A percentile compares a stretch with the other conserved stretches of the same genome.
Conservation (phyloP, 2,329 filamentous ascomycete genomes). For the Clarireedia monteithiana region DNA sequence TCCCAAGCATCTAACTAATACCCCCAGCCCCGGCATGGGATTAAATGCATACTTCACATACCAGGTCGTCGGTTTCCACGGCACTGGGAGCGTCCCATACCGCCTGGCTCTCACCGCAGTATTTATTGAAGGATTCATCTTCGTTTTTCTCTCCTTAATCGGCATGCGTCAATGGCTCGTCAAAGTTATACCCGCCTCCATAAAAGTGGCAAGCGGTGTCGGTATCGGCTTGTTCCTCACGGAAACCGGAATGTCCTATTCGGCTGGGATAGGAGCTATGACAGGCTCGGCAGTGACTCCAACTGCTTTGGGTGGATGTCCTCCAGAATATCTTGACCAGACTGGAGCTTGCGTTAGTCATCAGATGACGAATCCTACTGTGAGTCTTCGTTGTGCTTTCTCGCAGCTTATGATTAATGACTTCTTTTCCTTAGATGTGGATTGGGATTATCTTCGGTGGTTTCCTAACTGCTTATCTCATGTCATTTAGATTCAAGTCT, state of each 20-base stretch:
- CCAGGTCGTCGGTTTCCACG: constrained; percentile 56
- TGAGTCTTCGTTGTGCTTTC: constrained; percentile 24
- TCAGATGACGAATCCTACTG: constrained; percentile 71
- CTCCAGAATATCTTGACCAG: constrained; percentile 42
- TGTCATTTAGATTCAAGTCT: constrained; percentile 69
- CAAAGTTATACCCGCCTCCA: constrained; percentile 54
- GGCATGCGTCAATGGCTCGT: constrained; percentile 69
- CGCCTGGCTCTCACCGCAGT: constrained; percentile 54
- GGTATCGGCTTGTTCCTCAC: constrained; percentile 59
- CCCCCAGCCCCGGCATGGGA: constrained; percentile 54
- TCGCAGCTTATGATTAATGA: background rate
- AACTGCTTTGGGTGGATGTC: constrained; percentile 69
- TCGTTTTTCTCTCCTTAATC: constrained; percentile 55
- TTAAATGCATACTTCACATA: constrained; percentile 62
- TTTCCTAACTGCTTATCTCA: constrained; percentile 70
- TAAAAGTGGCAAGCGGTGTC: constrained; percentile 58
- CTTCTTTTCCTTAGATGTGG: constrained; percentile 54
- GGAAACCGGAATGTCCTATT: constrained; percentile 63
- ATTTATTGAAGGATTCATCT: constrained; percentile 58
- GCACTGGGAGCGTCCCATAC: constrained; percentile 49
- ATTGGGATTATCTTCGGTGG: constrained; percentile 76
- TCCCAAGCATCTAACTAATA: constrained; percentile 1
- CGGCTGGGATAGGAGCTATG: constrained; percentile 68
- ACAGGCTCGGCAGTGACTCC: constrained; percentile 64
- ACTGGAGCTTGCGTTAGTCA: constrained; percentile 46